Evolutionary conservation across 257 asterid genomes (phyloP).

Genomic region (Capsicum pubescens): DNA sequence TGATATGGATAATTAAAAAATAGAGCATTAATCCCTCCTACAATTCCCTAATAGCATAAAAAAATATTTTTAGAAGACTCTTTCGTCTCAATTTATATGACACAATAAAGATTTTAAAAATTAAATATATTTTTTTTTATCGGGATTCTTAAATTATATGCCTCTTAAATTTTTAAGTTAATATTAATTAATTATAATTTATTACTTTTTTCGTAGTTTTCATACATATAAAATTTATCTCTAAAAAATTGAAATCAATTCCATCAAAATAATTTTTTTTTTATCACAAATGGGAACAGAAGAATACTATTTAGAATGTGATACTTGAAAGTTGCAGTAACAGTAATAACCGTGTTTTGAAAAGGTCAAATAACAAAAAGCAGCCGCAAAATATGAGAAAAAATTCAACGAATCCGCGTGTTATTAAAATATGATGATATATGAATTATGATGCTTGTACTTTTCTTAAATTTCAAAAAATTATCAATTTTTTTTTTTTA

Average conservation of each 20-base stretch:
- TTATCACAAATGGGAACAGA: too few relatives aligned
- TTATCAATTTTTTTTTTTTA: too few relatives aligned
- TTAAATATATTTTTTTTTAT: too few relatives aligned
- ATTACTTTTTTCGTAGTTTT: too few relatives aligned
- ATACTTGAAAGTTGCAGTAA: constrained; percentile 33
- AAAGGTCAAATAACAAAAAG: constrained; percentile 51
- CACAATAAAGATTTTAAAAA: not conserved
- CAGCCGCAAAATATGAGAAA: constrained; percentile 45
- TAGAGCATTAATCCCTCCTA: not conserved
- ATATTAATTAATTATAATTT: too few relatives aligned
- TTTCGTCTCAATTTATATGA: not conserved
- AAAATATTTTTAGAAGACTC: not conserved
- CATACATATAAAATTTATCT: too few relatives aligned
- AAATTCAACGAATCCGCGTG: constrained; percentile 34
- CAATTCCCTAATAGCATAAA: not conserved
- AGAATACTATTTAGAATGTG: constrained; percentile 29
- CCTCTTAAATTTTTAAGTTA: too few relatives aligned
- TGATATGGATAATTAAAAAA: not conserved
- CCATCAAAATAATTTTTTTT: too few relatives aligned
- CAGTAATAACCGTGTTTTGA: constrained; percentile 25
- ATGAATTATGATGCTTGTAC: not conserved
- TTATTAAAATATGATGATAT: not conserved
- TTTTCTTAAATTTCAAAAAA: not conserved
- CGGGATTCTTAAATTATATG: too few relatives aligned
- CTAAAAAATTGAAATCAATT: too few relatives aligned